phyloP scores from a whole-genome alignment of 225 moss, liverwort and hornwort genomes.

The Marchantia polymorpha region DNA sequence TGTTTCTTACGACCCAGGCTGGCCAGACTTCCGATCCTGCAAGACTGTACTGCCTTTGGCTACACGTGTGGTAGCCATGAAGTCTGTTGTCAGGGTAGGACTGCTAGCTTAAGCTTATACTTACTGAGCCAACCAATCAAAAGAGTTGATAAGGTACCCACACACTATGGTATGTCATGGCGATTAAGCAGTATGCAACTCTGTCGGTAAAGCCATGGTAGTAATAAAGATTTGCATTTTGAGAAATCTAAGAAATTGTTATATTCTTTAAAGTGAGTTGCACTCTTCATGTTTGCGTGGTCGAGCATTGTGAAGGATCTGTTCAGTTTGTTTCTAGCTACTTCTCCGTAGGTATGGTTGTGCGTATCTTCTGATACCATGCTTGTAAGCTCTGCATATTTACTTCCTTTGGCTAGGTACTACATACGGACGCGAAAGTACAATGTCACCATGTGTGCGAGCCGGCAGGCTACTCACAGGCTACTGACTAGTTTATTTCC shows the following conservation, averaged over 20 bases:
- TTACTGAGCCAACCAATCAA: not conserved
- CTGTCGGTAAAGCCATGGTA: conserved; percentile 10
- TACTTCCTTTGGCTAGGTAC: not conserved
- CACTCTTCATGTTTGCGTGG: not conserved
- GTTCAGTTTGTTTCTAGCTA: not conserved
- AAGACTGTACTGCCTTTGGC: not conserved
- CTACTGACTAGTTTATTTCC: conserved; percentile 39
- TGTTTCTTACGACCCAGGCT: not conserved
- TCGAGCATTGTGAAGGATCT: not conserved
- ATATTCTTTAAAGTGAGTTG: conserved; percentile 1
- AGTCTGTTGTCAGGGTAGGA: not conserved
- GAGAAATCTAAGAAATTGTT: not conserved
- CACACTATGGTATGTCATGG: not conserved
- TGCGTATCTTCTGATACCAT: not conserved
- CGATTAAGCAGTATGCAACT: conserved; percentile 15
- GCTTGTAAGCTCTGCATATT: not conserved
- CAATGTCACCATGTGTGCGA: too few species aligned
- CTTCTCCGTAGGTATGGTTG: not conserved
- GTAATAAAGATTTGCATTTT: conserved; percentile 24
- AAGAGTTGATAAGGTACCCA: not conserved
- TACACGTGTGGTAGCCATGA: not conserved
- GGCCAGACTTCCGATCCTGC: not conserved
- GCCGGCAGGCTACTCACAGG: too few species aligned
- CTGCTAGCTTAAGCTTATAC: not conserved
- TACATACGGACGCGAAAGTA: not conserved